A percentile compares a stretch with the other conserved stretches of the same genome.
Evolutionary conservation across 441 rosid genomes (phyloP).

Genomic region (Breynia disticha): DNA sequence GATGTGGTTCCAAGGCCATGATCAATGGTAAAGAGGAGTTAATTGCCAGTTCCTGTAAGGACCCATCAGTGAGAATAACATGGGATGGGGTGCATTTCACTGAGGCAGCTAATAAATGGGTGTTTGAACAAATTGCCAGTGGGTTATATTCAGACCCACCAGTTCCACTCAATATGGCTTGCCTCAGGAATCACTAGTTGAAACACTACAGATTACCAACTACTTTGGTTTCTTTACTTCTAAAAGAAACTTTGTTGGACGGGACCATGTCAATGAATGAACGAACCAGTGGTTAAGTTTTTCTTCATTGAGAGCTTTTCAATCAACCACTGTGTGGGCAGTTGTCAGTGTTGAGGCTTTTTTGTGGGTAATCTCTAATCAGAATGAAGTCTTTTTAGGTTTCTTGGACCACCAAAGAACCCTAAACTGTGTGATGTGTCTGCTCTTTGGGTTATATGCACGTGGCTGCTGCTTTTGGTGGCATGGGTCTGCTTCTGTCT

Average conservation of each 20-base stretch:
- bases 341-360: neutral
- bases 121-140: slow-evolving; percentile 30
- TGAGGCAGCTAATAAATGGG: slow-evolving; percentile 53
- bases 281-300: slow-evolving; percentile 12
- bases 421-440: no score
- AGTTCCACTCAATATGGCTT: slow-evolving; percentile 24
- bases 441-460: no score
- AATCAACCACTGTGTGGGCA: neutral
- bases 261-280: neutral
- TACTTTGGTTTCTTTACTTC: neutral
- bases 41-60: slow-evolving; percentile 40
- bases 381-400: no score
- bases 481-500: no score
- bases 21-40: slow-evolving; percentile 37
- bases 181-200: slow-evolving; percentile 3
- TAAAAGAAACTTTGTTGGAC: neutral
- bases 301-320: neutral
- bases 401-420: no score
- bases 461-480: no score
- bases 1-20: slow-evolving; percentile 40
- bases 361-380: neutral
- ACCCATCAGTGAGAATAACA: slow-evolving; percentile 33
- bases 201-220: neutral
- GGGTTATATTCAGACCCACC: slow-evolving; percentile 38
- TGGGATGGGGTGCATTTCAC: slow-evolving; percentile 80